Conservation (phyloP, 2,329 filamentous ascomycete species). For the Pseudocercospora cruenta region DNA sequence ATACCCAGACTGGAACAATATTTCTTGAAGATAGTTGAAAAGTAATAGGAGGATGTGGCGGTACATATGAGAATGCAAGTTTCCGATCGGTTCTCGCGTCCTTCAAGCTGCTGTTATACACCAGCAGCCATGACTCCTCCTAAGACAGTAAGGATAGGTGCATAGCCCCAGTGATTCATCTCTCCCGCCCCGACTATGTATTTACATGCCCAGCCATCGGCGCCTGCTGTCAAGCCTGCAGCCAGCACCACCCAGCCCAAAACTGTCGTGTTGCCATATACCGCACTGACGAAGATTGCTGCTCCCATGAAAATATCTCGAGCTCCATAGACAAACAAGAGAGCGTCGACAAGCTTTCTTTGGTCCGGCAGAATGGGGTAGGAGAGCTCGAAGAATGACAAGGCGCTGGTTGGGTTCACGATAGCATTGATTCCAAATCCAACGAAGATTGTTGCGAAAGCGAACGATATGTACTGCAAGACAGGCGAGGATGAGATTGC, state of each 20-base stretch:
- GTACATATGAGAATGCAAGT: neutral
- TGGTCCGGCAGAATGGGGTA: conserved; percentile 39
- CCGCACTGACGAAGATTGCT: conserved; percentile 44
- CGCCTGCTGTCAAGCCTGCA: conserved; percentile 47
- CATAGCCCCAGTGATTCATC: conserved; percentile 57
- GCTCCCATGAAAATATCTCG: conserved; percentile 56
- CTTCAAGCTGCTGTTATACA: neutral
- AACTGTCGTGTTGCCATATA: conserved; percentile 44
- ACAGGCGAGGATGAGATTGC: conserved; percentile 13
- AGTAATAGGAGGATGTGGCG: conserved; percentile 1
- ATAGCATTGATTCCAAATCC: conserved; percentile 48
- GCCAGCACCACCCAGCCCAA: conserved; percentile 51
- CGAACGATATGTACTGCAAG: conserved; percentile 7
- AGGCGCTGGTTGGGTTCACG: conserved; percentile 41
- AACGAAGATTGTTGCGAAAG: conserved; percentile 38
- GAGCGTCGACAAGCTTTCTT: conserved; percentile 46
- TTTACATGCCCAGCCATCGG: conserved; percentile 51
- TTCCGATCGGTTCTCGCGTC: neutral
- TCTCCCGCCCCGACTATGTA: conserved; percentile 44
- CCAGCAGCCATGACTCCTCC: conserved; percentile 31
- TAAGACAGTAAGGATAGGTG: conserved; percentile 44
- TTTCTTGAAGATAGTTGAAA: conserved; percentile 6
- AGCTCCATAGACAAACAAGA: conserved; percentile 54
- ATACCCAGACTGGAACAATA: conserved; percentile 7
- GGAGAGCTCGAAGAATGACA: conserved; percentile 44